Percentiles rank a stretch among this genome's conserved stretches.
Conservation (phyloP, 148 eudicot species). For the Silene latifolia region DNA sequence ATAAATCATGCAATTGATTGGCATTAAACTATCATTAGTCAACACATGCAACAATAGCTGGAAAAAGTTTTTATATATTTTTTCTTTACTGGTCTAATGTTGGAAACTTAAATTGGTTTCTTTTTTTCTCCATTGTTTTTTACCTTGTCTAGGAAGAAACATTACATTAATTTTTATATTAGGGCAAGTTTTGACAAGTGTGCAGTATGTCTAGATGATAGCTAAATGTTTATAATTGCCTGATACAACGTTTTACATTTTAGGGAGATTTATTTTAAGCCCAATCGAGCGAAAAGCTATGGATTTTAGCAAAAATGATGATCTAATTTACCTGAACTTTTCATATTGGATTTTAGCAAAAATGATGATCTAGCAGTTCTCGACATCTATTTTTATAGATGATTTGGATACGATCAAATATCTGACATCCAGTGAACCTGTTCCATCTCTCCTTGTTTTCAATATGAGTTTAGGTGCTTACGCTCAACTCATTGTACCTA, state of each 20-base stretch:
- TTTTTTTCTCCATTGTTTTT: neutral
- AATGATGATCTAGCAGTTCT: neutral
- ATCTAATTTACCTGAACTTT: neutral
- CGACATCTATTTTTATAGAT: neutral
- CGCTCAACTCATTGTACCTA: no score
- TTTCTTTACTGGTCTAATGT: constrained; percentile 1
- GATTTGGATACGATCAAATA: no score
- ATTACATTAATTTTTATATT: neutral
- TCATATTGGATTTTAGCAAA: neutral
- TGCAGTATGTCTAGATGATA: constrained; percentile 14
- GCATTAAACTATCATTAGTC: constrained; percentile 8
- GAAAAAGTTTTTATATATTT: neutral
- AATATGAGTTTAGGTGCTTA: neutral
- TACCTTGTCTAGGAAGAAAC: constrained; percentile 11
- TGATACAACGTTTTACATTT: neutral
- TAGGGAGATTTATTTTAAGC: neutral
- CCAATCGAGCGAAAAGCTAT: neutral
- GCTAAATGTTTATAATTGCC: neutral
- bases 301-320: neutral
- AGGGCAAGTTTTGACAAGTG: constrained; percentile 15
- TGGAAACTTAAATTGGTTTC: constrained; percentile 8
- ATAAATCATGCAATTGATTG: constrained; percentile 10
- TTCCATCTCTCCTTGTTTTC: no score
- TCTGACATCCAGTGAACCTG: no score
- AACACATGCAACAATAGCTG: constrained; percentile 7